Evolutionary conservation across 2,329 filamentous ascomycete genomes (phyloP), one percentile per base, ranked within the genome.

Genomic region (Moelleriella libera): DNA sequence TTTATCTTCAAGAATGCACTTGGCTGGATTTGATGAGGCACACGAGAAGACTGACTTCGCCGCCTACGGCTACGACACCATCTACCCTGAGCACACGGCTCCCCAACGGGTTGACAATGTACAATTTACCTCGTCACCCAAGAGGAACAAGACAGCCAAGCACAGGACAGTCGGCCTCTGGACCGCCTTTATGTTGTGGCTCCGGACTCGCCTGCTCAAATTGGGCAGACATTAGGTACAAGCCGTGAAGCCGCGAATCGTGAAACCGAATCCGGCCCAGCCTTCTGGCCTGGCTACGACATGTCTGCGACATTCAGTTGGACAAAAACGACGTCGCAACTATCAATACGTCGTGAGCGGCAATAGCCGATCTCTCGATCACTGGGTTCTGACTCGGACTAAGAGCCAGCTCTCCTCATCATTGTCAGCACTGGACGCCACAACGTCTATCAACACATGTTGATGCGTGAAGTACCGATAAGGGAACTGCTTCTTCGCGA

Each of bases 131-230:
- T 62, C 62, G 39, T 39, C 41, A 14, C 65, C 63, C 5, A 60
- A 63, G 39, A 65, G 73, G 48, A 64, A 63, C 49, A 69, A 64
- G 55, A 67, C 67, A 6, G 68, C 75, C 49, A 82, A 81, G 65
- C 71, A 68, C 54, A 78, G 74, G 64, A 82, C 78, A 1, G 75
- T 76, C 51, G 69, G 74, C 51, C 71, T 76, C 40, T 83, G 78
- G 78, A 79, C 74, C 6, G 71, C 70, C 28, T 81, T 83, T 54
- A 68, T 82, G 45, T 67, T 83, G 48, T 83, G 79, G 79, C 59
- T 83, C 30, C 68, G 78, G 50, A 82, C 78, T n/a, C 60, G 65
- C 47, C 55, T 68, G 49, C 58, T 68, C 49, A 68, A 66, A 59
- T 54, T 68, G 49, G 64, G 65, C 45, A 60, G 63, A 55, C 63